Evolutionary conservation across 805 yeast species (phyloP).

Genomic region (Clavispora phyllophila): DNA sequence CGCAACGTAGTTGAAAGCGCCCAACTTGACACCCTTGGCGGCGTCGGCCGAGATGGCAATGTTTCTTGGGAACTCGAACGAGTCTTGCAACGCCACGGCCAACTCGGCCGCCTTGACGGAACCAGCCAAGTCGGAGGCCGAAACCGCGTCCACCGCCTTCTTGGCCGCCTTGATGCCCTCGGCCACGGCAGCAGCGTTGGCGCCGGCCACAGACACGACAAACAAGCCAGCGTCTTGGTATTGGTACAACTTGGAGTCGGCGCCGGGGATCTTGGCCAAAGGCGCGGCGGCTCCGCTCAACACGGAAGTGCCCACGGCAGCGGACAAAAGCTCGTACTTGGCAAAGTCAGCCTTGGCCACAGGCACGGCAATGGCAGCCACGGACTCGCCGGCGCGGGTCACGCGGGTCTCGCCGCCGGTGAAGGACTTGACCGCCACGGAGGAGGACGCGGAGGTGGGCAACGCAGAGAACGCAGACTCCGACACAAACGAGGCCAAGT

Average conservation of each 20-base stretch:
- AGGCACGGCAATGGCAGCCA: slow-evolving; percentile 81
- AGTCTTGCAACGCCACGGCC: slow-evolving; percentile 38
- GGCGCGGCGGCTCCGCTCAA: slow-evolving; percentile 55
- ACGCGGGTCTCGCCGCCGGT: slow-evolving; percentile 67
- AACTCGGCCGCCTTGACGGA: slow-evolving; percentile 42
- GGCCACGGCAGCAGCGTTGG: slow-evolving; percentile 53
- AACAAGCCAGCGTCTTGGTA: slow-evolving; percentile 82
- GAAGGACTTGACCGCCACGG: slow-evolving; percentile 32
- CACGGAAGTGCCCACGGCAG: slow-evolving; percentile 54
- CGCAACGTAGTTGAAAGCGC: slow-evolving; percentile 72
- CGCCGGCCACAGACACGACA: slow-evolving; percentile 60
- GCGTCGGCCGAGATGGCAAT: slow-evolving; percentile 30
- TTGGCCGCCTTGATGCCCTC: slow-evolving; percentile 58
- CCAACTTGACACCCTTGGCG: slow-evolving; percentile 38
- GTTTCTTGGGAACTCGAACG: slow-evolving; percentile 27
- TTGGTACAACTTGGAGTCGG: slow-evolving; percentile 51
- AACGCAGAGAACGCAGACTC: slow-evolving; percentile 62
- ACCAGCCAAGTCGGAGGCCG: slow-evolving; percentile 51
- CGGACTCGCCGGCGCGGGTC: slow-evolving; percentile 59
- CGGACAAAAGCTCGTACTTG: slow-evolving; percentile 64
- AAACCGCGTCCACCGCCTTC: slow-evolving; percentile 30
- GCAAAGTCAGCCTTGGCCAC: slow-evolving; percentile 58
- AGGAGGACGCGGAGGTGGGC: slow-evolving; percentile 53
- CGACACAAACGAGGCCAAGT: slow-evolving; percentile 60
- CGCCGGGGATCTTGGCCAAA: slow-evolving; percentile 42